A percentile compares a stretch with the other conserved stretches of the same genome.
These are phyloP conservation scores for Chaetomiaceae sp. DNA, from an alignment of 2,329 filamentous ascomycete genomes.

Conservation along the genomic window DNA sequence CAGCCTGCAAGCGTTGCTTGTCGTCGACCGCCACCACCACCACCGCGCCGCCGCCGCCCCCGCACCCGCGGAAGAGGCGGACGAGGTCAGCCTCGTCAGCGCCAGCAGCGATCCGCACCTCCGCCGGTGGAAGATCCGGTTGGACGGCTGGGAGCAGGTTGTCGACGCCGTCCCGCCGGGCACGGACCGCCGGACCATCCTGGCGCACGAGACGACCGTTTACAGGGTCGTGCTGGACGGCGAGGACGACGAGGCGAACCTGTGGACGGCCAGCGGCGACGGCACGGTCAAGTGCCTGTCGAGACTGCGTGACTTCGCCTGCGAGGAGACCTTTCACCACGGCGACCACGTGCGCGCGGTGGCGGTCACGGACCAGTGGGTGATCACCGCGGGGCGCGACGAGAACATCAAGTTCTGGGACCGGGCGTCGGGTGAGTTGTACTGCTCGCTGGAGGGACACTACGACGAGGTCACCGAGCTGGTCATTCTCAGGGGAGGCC, in stretches of 20 bases:
- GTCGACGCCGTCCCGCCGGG: constrained; percentile 38
- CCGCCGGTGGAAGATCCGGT: constrained; percentile 63
- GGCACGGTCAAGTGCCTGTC: constrained; percentile 78
- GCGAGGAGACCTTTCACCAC: constrained; percentile 68
- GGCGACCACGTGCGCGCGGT: constrained; percentile 88
- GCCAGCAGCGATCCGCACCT: constrained; percentile 78
- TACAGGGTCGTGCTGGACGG: constrained; percentile 71
- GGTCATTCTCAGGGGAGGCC: constrained; percentile 50
- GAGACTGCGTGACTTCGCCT: constrained; percentile 59
- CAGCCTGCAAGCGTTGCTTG: constrained; percentile 69
- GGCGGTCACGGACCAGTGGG: constrained; percentile 66
- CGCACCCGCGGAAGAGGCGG: no score
- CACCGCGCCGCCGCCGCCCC: no score
- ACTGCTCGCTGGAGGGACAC: constrained; percentile 73
- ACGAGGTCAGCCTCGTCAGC: constrained; percentile 60
- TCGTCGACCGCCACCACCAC: constrained; percentile 63
- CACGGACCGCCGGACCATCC: constrained; percentile 48
- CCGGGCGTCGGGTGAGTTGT: constrained; percentile 61
- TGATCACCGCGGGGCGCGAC: constrained; percentile 82
- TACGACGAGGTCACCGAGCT: constrained; percentile 89
- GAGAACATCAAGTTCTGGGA: constrained; percentile 93
- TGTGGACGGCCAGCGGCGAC: constrained; percentile 93
- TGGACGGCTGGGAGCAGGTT: constrained; percentile 49
- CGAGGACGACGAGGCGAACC: constrained; percentile 56
- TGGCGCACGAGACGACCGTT: constrained; percentile 85